phyloP scores from a whole-genome alignment of 805 yeast species.

The Pichia eremophila region DNA sequence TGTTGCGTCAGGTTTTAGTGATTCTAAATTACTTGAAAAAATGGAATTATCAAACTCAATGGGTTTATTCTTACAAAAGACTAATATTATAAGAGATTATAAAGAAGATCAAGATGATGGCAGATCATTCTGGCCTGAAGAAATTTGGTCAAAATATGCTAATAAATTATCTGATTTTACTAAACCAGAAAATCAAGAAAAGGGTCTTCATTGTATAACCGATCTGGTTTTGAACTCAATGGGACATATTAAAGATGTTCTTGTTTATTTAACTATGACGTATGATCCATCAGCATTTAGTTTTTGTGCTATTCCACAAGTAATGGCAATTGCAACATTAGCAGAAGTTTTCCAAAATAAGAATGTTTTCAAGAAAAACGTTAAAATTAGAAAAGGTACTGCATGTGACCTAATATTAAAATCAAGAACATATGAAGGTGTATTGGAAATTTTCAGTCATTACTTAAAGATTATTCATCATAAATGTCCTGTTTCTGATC shows the following conservation, averaged over 20 bases:
- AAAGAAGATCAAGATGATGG: constrained; percentile 87
- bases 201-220: constrained; percentile 69
- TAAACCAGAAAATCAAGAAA: constrained; percentile 34
- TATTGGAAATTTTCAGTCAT: constrained; percentile 64
- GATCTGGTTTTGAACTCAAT: constrained; percentile 76
- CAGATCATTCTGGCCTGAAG: constrained; percentile 93
- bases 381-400: constrained; percentile 86
- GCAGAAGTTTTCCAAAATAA: constrained; percentile 79
- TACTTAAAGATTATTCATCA: constrained; percentile 72
- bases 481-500: constrained; percentile 71
- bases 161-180: constrained; percentile 50
- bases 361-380: constrained; percentile 54
- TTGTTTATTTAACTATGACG: constrained; percentile 65
- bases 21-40: constrained; percentile 40
- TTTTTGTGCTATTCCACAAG: constrained; percentile 97
- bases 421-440: constrained; percentile 66
- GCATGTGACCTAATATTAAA: constrained; percentile 68
- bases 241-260: constrained; percentile 65
- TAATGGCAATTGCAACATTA: constrained; percentile 95
- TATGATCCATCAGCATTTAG: constrained; percentile 76
- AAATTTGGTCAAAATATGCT: constrained; percentile 84
- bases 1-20: constrained; percentile 65
- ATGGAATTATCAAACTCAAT: constrained; percentile 64
- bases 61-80: constrained; percentile 94
- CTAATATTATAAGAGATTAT: constrained; percentile 92